Percentiles rank a stretch among this genome's conserved stretches.
These are phyloP conservation scores for Croton laevigatus DNA, from an alignment of 441 rosid species.

Conservation along the genomic window DNA sequence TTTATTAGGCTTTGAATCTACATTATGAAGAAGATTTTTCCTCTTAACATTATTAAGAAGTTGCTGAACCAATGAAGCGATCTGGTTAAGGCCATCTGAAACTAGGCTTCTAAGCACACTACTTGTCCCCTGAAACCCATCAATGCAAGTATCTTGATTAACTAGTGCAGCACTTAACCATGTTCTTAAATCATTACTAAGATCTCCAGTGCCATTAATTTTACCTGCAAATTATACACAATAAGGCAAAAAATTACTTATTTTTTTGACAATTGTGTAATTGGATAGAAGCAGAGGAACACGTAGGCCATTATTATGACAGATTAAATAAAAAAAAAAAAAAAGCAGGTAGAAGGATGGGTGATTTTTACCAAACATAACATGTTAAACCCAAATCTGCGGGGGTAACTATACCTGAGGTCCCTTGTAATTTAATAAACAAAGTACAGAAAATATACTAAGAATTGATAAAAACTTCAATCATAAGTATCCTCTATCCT, in stretches of 20 bases:
- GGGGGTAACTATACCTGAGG: constrained; percentile 7
- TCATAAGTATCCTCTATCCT: too few relatives aligned
- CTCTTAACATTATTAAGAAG: constrained; percentile 50
- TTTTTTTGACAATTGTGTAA: neutral
- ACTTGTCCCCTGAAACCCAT: constrained; percentile 72
- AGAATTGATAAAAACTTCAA: too few relatives aligned
- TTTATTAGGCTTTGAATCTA: constrained; percentile 33
- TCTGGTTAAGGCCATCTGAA: constrained; percentile 53
- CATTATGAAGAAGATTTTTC: too few relatives aligned
- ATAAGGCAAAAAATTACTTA: neutral
- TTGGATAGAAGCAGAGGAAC: neutral
- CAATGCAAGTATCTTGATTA: constrained; percentile 77
- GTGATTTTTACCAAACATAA: neutral
- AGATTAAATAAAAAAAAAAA: neutral
- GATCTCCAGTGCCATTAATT: constrained; percentile 66
- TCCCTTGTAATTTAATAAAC: neutral
- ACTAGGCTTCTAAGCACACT: constrained; percentile 42
- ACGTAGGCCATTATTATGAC: neutral
- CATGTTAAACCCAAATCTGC: neutral
- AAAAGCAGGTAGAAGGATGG: neutral
- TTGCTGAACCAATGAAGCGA: constrained; percentile 47
- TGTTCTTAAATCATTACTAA: constrained; percentile 64
- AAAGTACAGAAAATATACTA: neutral
- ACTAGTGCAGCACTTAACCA: constrained; percentile 82
- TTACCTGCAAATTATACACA: constrained; percentile 40